Percentiles rank a stretch among this genome's conserved stretches.
phyloP scores from a whole-genome alignment of 352 stramenopile genomes.

The Albugo laibachii region DNA sequence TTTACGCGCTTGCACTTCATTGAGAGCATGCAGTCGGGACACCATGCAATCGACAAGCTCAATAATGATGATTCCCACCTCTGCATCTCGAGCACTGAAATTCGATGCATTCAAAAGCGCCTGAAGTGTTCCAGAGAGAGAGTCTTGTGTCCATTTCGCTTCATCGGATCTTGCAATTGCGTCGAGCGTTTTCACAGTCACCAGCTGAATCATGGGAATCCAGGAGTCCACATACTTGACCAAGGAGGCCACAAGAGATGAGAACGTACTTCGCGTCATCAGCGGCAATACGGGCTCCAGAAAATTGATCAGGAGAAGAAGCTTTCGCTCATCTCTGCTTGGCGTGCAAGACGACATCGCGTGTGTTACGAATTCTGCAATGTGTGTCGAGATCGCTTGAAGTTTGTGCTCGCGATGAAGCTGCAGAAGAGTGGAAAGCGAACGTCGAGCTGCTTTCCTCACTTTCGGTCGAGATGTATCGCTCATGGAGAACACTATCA shows the following conservation, averaged over 20 bases:
- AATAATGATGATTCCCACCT: too few species aligned
- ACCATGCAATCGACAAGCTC: too few species aligned
- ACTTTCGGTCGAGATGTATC: constrained; percentile 43
- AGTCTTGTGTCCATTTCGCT: constrained; percentile 42
- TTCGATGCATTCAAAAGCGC: constrained; percentile 25
- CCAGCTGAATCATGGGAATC: constrained; percentile 54
- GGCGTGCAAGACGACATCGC: constrained; percentile 33
- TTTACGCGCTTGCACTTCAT: constrained; percentile 31
- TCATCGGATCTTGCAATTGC: constrained; percentile 24
- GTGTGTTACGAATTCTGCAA: constrained; percentile 72
- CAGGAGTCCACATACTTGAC: constrained; percentile 10
- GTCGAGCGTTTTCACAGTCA: constrained; percentile 59
- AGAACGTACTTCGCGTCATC: too few species aligned
- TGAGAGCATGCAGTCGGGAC: constrained; percentile 19
- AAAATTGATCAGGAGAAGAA: constrained; percentile 60
- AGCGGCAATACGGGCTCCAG: constrained; percentile 10
- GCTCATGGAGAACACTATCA: constrained; percentile 60
- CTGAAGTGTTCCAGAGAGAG: constrained; percentile 35
- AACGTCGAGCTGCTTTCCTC: constrained; percentile 59
- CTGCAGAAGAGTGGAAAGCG: constrained; percentile 48
- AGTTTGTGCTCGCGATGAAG: constrained; percentile 44
- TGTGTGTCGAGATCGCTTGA: constrained; percentile 69
- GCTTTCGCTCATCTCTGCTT: constrained; percentile 45
- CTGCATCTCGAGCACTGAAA: too few species aligned
- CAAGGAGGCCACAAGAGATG: too few species aligned